Percentiles rank a stretch among this genome's conserved stretches.
These are phyloP conservation scores for Tuber magnatum DNA, from an alignment of 495 filamentous ascomycete genomes.

Conservation along the genomic window DNA sequence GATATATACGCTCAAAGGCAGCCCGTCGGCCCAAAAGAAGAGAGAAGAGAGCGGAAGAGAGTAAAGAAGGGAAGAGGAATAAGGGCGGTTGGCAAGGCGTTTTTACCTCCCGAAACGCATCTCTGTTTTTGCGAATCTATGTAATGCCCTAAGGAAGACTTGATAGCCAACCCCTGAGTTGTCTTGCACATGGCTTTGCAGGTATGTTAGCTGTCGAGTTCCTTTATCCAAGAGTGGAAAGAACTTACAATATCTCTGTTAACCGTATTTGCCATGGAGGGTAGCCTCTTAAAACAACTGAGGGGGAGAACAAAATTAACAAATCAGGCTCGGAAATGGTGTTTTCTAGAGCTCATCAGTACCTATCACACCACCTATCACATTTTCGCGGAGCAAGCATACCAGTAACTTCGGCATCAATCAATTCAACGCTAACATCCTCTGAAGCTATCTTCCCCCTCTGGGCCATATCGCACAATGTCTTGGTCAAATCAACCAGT, in stretches of 20 bases:
- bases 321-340: slow-evolving; percentile 81
- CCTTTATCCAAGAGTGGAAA: slow-evolving; percentile 15
- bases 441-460: slow-evolving; percentile 66
- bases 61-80: neutral
- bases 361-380: neutral
- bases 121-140: slow-evolving; percentile 76
- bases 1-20: neutral
- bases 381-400: slow-evolving; percentile 28
- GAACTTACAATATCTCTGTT: slow-evolving; percentile 71
- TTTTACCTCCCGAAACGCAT: slow-evolving; percentile 77
- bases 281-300: slow-evolving; percentile 77
- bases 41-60: neutral
- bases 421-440: slow-evolving; percentile 75
- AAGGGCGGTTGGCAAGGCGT: neutral
- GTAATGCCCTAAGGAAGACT: slow-evolving; percentile 75
- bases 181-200: slow-evolving; percentile 53
- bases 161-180: slow-evolving; percentile 82
- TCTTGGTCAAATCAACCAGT: slow-evolving; percentile 90
- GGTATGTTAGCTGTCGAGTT: slow-evolving; percentile 5
- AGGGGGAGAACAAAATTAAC: slow-evolving; percentile 74
- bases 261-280: slow-evolving; percentile 92
- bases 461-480: slow-evolving; percentile 89
- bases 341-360: slow-evolving; percentile 43
- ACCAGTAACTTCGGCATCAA: slow-evolving; percentile 79
- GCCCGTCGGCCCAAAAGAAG: neutral